Conservation (phyloP, 768 basidiomycete genomes). For the Suillus plorans region DNA sequence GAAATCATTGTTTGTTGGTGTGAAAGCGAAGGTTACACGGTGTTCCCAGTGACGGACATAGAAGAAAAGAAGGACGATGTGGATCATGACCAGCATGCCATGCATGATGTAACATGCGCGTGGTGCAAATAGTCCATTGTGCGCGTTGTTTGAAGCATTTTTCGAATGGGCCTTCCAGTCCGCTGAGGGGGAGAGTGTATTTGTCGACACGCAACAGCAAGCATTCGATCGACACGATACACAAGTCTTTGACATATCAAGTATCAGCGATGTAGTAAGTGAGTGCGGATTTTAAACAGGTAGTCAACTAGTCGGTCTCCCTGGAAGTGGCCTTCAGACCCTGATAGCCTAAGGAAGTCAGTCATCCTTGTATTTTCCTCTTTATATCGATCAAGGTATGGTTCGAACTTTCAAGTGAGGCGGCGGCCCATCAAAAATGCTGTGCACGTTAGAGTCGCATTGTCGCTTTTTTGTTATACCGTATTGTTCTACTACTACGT, state of each 20-base stretch:
- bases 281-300: not conserved
- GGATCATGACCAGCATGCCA: not conserved
- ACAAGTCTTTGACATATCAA: not conserved
- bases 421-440: too few relatives aligned
- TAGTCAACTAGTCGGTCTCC: too few relatives aligned
- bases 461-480: too few relatives aligned
- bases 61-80: conserved; percentile 1
- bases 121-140: not conserved
- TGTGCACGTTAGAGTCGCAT: too few relatives aligned
- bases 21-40: not conserved
- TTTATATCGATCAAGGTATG: too few relatives aligned
- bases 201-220: not conserved
- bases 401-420: too few relatives aligned
- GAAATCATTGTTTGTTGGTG: not conserved
- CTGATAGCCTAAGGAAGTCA: not conserved
- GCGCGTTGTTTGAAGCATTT: not conserved
- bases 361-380: too few relatives aligned
- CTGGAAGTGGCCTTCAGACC: too few relatives aligned
- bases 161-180: not conserved
- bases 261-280: not conserved
- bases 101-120: not conserved
- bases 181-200: not conserved
- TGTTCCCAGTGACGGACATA: conserved; percentile 7
- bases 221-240: too few relatives aligned
- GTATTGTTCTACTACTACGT: too few relatives aligned